A percentile compares a stretch with the other conserved stretches of the same genome.
phyloP scores from a whole-genome alignment of 1,139 yeast genomes.

The Debaryomyces coudertii region DNA sequence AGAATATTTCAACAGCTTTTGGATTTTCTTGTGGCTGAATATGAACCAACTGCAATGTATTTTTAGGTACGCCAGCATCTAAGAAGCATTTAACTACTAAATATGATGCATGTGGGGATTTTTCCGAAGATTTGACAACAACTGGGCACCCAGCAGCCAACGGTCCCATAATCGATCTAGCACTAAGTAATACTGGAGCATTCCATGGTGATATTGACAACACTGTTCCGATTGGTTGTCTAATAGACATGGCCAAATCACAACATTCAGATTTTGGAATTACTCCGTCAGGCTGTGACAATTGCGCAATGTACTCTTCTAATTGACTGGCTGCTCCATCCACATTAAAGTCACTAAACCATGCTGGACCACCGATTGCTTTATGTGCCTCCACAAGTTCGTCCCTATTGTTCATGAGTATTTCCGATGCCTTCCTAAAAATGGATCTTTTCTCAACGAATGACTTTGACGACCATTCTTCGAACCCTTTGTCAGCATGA shows the following conservation, averaged over 20 bases:
- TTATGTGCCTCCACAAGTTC: slow-evolving; percentile 28
- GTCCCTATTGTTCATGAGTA: slow-evolving; percentile 19
- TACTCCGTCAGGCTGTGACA: slow-evolving; percentile 28
- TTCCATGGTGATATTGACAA: slow-evolving; percentile 53
- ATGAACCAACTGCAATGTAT: slow-evolving; percentile 41
- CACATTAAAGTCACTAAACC: slow-evolving; percentile 44
- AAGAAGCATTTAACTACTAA: slow-evolving; percentile 34
- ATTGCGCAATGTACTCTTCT: slow-evolving; percentile 25
- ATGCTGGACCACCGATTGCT: slow-evolving; percentile 41
- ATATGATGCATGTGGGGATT: slow-evolving; percentile 35
- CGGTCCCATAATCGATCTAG: slow-evolving; percentile 45
- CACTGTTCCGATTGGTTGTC: slow-evolving; percentile 49
- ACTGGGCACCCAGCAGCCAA: slow-evolving; percentile 56
- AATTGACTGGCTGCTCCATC: slow-evolving; percentile 26
- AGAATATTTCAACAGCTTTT: slow-evolving; percentile 26
- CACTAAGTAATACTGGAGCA: slow-evolving; percentile 46
- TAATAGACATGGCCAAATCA: slow-evolving; percentile 34
- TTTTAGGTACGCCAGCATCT: slow-evolving; percentile 43
- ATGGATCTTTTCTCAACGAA: slow-evolving; percentile 23
- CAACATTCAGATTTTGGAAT: slow-evolving; percentile 22
- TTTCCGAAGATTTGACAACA: slow-evolving; percentile 43
- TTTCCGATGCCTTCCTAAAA: slow-evolving; percentile 21
- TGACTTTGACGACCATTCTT: slow-evolving; percentile 27
- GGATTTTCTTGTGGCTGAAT: slow-evolving; percentile 29
- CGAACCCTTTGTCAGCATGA: slow-evolving; percentile 30